A percentile compares a stretch with the other conserved stretches of the same genome.
phyloP scores from a whole-genome alignment of 2,329 filamentous ascomycete genomes.

The Ophiostoma triangulosporum region DNA sequence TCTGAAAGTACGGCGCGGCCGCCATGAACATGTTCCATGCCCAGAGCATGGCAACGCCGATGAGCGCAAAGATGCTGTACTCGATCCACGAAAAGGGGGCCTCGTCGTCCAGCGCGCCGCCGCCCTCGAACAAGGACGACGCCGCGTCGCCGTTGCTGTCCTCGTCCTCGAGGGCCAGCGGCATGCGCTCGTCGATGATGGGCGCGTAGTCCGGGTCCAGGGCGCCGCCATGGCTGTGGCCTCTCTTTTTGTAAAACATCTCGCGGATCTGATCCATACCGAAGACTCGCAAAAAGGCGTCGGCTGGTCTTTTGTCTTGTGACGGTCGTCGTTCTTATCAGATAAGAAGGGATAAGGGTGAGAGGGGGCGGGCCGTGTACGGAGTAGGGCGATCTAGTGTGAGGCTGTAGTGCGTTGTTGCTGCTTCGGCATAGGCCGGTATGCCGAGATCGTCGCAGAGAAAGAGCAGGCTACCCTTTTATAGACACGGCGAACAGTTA shows the following conservation, averaged over 20 bases:
- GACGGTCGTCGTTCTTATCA: not conserved
- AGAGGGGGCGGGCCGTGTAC: not conserved
- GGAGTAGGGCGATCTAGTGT: not conserved
- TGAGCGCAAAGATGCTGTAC: conserved; percentile 70
- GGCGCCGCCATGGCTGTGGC: conserved; percentile 18
- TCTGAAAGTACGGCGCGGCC: conserved; percentile 83
- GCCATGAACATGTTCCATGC: conserved; percentile 99
- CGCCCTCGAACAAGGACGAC: conserved; percentile 15
- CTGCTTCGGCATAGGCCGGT: no score
- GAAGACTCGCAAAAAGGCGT: not conserved
- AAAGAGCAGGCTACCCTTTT: conserved; percentile 1
- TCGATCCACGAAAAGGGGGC: conserved; percentile 68
- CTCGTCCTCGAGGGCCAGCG: conserved; percentile 18
- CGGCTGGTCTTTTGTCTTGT: not conserved
- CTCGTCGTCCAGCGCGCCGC: conserved; percentile 21
- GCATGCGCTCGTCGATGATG: conserved; percentile 16
- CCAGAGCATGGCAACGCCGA: conserved; percentile 94
- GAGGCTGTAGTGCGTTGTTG: no score
- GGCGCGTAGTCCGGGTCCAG: conserved; percentile 21
- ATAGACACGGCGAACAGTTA: not conserved
- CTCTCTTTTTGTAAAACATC: conserved; percentile 19
- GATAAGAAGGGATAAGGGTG: not conserved
- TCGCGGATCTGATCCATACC: conserved; percentile 27
- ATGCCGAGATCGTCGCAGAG: not conserved
- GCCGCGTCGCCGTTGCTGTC: conserved; percentile 16